Evolutionary conservation across 805 yeast genomes (phyloP).

Genomic region (Hanseniaspora lindneri): DNA sequence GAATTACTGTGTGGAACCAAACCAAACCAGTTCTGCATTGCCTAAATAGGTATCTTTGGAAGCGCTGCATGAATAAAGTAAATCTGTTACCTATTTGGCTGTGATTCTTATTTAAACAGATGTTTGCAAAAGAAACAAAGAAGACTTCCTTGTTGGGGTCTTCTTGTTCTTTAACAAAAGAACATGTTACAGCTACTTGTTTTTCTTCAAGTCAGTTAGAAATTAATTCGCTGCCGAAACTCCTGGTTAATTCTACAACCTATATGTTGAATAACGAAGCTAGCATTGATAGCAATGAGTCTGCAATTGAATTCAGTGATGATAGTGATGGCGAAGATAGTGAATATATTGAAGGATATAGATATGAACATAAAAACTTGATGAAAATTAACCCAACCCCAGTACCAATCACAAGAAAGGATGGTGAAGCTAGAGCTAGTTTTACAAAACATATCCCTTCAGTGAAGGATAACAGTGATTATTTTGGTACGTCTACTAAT

Average conservation of each 20-base stretch:
- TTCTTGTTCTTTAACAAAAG: neutral
- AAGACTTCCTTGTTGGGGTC: neutral
- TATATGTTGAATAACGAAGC: conserved; percentile 1
- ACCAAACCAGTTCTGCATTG: no score
- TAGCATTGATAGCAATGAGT: neutral
- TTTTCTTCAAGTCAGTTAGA: conserved; percentile 1
- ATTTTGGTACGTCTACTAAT: neutral
- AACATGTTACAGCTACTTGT: neutral
- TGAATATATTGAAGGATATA: conserved; percentile 12
- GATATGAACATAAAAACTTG: conserved; percentile 11
- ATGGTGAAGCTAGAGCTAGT: neutral
- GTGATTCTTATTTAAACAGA: no score
- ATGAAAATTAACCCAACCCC: conserved; percentile 8
- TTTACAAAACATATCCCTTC: no score
- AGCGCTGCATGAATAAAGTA: no score
- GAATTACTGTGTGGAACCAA: no score
- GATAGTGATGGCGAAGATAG: neutral
- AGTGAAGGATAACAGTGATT: neutral
- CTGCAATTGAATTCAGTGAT: conserved; percentile 11
- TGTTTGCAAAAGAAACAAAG: conserved; percentile 3
- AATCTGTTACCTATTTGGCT: no score
- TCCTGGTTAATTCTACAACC: conserved; percentile 1
- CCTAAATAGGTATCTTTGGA: no score
- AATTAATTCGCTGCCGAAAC: neutral
- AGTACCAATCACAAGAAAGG: neutral